Base-by-base conservation (phyloP, 192 early-diverging fungal genomes). In the Haplosporangium gracile region DNA sequence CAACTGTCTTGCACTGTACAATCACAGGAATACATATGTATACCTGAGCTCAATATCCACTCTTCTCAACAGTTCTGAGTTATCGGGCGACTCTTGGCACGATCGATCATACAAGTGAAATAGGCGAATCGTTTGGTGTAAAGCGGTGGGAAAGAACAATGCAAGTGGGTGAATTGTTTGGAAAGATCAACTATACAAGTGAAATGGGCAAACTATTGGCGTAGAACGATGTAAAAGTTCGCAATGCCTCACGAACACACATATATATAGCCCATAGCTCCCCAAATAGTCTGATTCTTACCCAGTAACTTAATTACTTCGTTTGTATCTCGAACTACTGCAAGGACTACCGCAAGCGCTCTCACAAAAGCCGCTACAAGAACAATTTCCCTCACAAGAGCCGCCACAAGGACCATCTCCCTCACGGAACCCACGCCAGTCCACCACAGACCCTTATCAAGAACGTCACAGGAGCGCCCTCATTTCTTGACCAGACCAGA, bases 191-290 rank as follows among this genome's bases (percentile, higher is more conserved):
- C 22, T 24, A 55, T 55, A 40, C 18, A 43, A 72, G 18, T 72
- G 70, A 43, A 26, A 8, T 72, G 9, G 70, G 70, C 13, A 24
- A 72, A 72, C 70, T 72, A 20, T 43, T 42, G 40, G 40, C 70
- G 40, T 43, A 36, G 45, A 75, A 53, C 7, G 15, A 60, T 55
- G 73, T 8, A 29, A 26, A 75, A 75, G 73, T 40, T 75, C 73
- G 13, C 29, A 75, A 60, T 75, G 73, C 73, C 73, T 60, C 73
- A 55, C 51, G 73, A 75, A n/a, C n/a, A 75, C 51, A 53, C 51
- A 75, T 20, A 60, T 75, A 75, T 75, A 75, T 49, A 74, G 39
- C 68, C 68, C 68, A 70, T 39, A 36, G 68, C 34, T 70, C 68
- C 68, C 34, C 68, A 70, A 39, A n/a, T n/a, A 70, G 40, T 42